Evolutionary conservation across 495 filamentous ascomycete species (phyloP).

Genomic region (Astrocystis sublimbata): DNA sequence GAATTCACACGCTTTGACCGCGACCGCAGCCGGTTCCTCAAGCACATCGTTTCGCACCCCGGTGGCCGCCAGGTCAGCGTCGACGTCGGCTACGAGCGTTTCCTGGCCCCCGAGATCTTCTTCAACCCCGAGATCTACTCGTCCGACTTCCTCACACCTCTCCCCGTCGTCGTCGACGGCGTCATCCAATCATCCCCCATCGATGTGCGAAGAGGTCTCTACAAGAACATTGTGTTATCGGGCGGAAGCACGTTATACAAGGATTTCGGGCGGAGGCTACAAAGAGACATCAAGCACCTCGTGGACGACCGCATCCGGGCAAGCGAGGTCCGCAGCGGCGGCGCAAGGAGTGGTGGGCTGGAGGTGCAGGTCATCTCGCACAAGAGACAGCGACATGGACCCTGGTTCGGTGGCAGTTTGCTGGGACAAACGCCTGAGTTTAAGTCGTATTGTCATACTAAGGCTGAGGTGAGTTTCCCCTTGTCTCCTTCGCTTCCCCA

Average conservation of each 20-base stretch:
- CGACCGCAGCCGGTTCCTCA: conserved; percentile 85
- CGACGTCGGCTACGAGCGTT: conserved; percentile 96
- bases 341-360: conserved; percentile 87
- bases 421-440: conserved; percentile 99
- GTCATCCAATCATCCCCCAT: conserved; percentile 98
- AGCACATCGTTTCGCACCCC: conserved; percentile 83
- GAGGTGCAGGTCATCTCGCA: conserved; percentile 97
- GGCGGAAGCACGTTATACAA: conserved; percentile 97
- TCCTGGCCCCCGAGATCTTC: conserved; percentile 97
- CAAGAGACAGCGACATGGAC: conserved; percentile 94
- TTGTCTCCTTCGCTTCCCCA: background rate
- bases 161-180: conserved; percentile 89
- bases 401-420: conserved; percentile 97
- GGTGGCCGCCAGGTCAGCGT: conserved; percentile 81
- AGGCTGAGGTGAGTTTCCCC: conserved; percentile 65
- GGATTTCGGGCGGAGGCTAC: conserved; percentile 92
- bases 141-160: conserved; percentile 93
- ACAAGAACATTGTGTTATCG: conserved; percentile 99
- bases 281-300: conserved; percentile 92
- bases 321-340: conserved; percentile 83
- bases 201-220: conserved; percentile 92
- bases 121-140: conserved; percentile 99
- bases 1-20: conserved; percentile 91
- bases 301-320: conserved; percentile 65
- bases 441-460: conserved; percentile 97